phyloP scores from a whole-genome alignment of 2,329 filamentous ascomycete genomes.

The Sarocladium kiliense region DNA sequence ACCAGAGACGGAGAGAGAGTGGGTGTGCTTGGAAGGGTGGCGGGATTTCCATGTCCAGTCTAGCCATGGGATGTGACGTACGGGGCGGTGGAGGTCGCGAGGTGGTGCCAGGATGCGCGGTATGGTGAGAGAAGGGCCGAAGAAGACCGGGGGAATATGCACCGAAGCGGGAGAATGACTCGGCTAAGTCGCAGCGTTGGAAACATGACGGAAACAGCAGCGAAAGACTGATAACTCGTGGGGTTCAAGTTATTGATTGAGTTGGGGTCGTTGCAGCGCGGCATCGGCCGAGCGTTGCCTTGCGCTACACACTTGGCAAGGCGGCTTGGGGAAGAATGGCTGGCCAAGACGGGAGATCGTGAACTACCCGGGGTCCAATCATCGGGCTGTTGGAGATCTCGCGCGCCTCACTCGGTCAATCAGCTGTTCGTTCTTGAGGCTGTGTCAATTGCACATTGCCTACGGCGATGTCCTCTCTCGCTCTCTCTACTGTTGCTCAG shows the following conservation, averaged over 20 bases:
- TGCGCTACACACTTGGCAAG: background rate
- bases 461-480: background rate
- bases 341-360: slow-evolving; percentile 1
- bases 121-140: background rate
- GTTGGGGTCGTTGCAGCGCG: too few relatives aligned
- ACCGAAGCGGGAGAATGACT: slow-evolving; percentile 2
- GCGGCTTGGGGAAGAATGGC: too few relatives aligned
- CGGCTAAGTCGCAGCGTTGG: background rate
- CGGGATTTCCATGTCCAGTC: background rate
- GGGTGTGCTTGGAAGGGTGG: background rate
- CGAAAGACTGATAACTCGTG: too few relatives aligned
- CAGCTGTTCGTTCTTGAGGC: background rate
- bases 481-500: background rate
- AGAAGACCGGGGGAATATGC: background rate
- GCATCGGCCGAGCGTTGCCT: background rate
- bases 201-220: background rate
- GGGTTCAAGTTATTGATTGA: too few relatives aligned
- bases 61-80: slow-evolving; percentile 3
- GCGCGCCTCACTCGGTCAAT: background rate
- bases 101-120: background rate
- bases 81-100: background rate
- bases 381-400: background rate
- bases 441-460: background rate
- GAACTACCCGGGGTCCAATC: too few relatives aligned
- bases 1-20: background rate